Evolutionary conservation across 768 basidiomycete genomes (phyloP).

Genomic region (Piloderma croceum): DNA sequence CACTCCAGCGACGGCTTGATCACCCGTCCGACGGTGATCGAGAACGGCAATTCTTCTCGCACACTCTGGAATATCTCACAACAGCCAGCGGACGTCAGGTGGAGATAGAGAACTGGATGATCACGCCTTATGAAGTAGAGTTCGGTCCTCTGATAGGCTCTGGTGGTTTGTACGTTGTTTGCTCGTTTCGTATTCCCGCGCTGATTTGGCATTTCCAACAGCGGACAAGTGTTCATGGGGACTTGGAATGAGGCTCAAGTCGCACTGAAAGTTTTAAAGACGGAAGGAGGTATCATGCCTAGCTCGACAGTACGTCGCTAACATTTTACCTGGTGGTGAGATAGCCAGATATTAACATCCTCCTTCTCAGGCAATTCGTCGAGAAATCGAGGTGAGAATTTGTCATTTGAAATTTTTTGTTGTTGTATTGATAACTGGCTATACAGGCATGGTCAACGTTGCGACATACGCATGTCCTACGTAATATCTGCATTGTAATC

Average conservation of each 20-base stretch:
- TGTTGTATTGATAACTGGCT: not conserved
- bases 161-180: constrained; percentile 22
- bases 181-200: not conserved
- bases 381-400: not conserved
- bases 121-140: constrained; percentile 23
- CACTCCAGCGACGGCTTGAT: constrained; percentile 11
- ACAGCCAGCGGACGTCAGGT: constrained; percentile 19
- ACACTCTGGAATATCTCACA: constrained; percentile 14
- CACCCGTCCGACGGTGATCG: too few species aligned
- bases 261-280: constrained; percentile 20
- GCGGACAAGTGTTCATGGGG: constrained; percentile 17
- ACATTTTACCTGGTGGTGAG: not conserved
- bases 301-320: constrained; percentile 7
- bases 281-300: constrained; percentile 9
- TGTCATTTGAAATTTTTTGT: too few species aligned
- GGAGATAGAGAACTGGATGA: constrained; percentile 22
- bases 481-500: constrained; percentile 5
- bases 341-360: not conserved
- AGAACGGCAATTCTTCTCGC: constrained; percentile 14
- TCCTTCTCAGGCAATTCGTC: not conserved
- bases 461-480: constrained; percentile 17
- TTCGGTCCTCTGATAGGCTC: constrained; percentile 18
- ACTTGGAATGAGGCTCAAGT: constrained; percentile 21
- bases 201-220: not conserved
- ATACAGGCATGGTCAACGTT: not conserved